phyloP scores from a whole-genome alignment of 148 eudicot species.

The Chenopodium quinoa region DNA sequence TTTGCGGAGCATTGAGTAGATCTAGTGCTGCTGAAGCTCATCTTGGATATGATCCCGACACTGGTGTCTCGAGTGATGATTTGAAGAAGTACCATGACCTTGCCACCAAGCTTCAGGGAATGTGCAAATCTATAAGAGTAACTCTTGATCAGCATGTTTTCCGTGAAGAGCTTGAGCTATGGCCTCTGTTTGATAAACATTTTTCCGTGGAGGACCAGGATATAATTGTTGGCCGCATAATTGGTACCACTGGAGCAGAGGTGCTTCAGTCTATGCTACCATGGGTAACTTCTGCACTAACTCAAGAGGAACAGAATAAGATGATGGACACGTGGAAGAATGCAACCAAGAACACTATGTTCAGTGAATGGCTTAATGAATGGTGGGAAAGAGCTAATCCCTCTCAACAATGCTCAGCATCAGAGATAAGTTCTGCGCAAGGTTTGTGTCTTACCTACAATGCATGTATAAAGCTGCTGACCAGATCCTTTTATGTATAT shows the following conservation, averaged over 20 bases:
- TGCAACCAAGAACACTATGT: conserved; percentile 97
- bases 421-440: conserved; percentile 45
- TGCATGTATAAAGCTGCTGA: conserved; percentile 11
- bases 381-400: conserved; percentile 85
- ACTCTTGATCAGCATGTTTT: conserved; percentile 90
- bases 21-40: conserved; percentile 29
- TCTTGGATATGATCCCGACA: conserved; percentile 26
- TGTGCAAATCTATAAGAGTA: conserved; percentile 95
- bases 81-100: conserved; percentile 66
- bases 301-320: conserved; percentile 93
- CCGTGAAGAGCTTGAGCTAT: conserved; percentile 93
- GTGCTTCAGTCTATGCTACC: conserved; percentile 98
- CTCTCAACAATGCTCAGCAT: conserved; percentile 50
- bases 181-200: conserved; percentile 92
- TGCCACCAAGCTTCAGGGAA: conserved; percentile 85
- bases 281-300: conserved; percentile 97
- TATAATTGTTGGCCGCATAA: conserved; percentile 88
- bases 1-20: conserved; percentile 43
- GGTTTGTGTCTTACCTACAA: conserved; percentile 38
- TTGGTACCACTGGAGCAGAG: conserved; percentile 99
- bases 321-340: conserved; percentile 98
- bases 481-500: not conserved
- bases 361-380: conserved; percentile 95
- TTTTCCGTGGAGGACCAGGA: conserved; percentile 95
- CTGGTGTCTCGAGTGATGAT: conserved; percentile 37